Base-by-base conservation (phyloP, 164 flowering plant species). In the Saururus chinensis region DNA sequence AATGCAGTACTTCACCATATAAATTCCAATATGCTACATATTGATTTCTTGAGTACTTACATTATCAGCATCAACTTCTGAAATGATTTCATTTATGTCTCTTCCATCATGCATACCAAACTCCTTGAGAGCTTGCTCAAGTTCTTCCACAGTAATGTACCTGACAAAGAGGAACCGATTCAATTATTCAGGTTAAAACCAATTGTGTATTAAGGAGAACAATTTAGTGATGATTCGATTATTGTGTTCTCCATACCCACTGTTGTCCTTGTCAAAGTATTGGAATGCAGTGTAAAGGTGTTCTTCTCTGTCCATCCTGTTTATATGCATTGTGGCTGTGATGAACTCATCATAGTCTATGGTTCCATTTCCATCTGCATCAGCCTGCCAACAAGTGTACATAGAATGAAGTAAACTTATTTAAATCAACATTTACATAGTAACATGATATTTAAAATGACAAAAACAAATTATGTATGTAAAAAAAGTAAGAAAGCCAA, bases 271-370 rank as follows among this genome's bases (percentile, higher is more conserved):
- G 62, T 92, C 98, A 41, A 92, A 89, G 64, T 87, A 86, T 51
- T 86, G 91, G 79, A 92, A 92, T 9, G 98, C 96, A n/a, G 92
- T 81, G 70, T 86, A 92, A 8, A 89, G 84, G 77, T 93, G 98
- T 22, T 92, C 96, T 73, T 93, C 98, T 77, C 81, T 86, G 66
- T 93, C 96, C 87, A 84, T 84, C 71, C 82, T 71, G 78, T 93
- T 88, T 79, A 86, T 35, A 56, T 89, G 96, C 97, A 88, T 82
- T 23, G 98, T 93, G 40, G 98, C 97, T 30, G 97, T 85, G 71
- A 93, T 88, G 80, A 93, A 93, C 69, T 93, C 97, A n/a, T 84
- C 92, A 58, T 89, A 93, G 70, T 93, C 98, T 70, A 86, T 93
- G n/a, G 82, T 80, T 20, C 97, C 98, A 67, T 93, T 86, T 19